phyloP scores from a whole-genome alignment of 139 green algal genomes.

The Micromonas commoda region DNA sequence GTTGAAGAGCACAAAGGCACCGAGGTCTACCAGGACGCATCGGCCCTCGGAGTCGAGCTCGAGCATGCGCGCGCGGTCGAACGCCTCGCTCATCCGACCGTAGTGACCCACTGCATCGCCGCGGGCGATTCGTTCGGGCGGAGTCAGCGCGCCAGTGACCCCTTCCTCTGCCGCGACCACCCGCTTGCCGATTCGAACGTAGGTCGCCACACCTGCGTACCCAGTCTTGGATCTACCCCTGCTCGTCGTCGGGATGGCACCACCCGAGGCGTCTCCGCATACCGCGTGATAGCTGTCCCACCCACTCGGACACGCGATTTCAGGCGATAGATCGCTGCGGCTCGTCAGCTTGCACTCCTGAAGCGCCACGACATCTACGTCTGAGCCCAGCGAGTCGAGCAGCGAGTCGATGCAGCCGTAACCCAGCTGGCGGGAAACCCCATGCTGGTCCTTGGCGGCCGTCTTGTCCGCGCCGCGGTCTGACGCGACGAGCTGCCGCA shows the following conservation, averaged over 20 bases:
- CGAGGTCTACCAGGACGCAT: conserved; percentile 41
- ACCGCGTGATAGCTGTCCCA: conserved; percentile 9
- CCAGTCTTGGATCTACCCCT: too few species aligned
- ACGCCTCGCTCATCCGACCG: background rate
- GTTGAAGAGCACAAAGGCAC: conserved; percentile 42
- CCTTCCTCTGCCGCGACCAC: background rate
- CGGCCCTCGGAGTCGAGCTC: conserved; percentile 38
- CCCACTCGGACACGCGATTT: background rate
- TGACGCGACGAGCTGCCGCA: background rate
- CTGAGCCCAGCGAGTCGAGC: background rate
- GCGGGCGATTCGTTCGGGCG: too few species aligned
- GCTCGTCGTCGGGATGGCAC: too few species aligned
- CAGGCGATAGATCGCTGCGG: background rate
- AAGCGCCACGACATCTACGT: conserved; percentile 22
- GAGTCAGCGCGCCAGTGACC: background rate
- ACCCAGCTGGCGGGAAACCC: background rate
- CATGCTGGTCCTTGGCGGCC: background rate
- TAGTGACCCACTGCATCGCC: background rate
- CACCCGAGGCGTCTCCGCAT: background rate
- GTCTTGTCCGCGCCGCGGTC: background rate
- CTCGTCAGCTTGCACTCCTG: conserved; percentile 26
- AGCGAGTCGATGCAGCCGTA: background rate
- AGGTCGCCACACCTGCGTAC: conserved; percentile 21
- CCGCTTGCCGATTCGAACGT: background rate
- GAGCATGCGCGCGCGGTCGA: conserved; percentile 12